Conservation (phyloP, 2,329 filamentous ascomycete species). For the Aspergillus transmontanensis region DNA sequence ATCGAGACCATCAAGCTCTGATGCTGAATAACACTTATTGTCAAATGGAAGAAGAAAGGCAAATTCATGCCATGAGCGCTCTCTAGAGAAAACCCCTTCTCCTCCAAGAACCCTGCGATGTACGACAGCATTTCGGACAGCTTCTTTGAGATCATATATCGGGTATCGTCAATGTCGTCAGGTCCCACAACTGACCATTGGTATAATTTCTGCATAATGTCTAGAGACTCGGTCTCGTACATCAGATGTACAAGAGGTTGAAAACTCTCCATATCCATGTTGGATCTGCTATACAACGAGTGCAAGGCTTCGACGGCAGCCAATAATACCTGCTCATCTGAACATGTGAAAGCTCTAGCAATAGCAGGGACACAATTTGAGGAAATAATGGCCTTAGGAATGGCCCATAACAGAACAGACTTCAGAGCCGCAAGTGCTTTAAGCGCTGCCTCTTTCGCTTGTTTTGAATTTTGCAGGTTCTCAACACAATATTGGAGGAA, state of each 20-base stretch:
- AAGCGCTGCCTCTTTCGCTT: slow-evolving; percentile 70
- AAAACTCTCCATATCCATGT: slow-evolving; percentile 77
- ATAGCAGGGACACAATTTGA: slow-evolving; percentile 71
- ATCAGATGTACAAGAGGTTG: slow-evolving; percentile 75
- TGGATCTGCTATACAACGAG: slow-evolving; percentile 73
- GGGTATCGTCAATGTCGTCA: slow-evolving; percentile 84
- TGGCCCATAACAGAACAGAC: slow-evolving; percentile 83
- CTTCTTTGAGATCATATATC: slow-evolving; percentile 91
- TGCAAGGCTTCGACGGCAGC: slow-evolving; percentile 82
- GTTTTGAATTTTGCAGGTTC: slow-evolving; percentile 65
- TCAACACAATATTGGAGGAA: slow-evolving; percentile 74
- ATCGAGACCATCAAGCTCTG: slow-evolving; percentile 92
- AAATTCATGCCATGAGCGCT: slow-evolving; percentile 62
- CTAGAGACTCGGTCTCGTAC: slow-evolving; percentile 71
- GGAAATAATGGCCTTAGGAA: slow-evolving; percentile 76
- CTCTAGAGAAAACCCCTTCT: slow-evolving; percentile 70
- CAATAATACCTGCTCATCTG: slow-evolving; percentile 73
- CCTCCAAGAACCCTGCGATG: slow-evolving; percentile 80
- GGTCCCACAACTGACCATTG: slow-evolving; percentile 79
- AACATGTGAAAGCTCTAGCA: slow-evolving; percentile 69
- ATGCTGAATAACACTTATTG: slow-evolving; percentile 77
- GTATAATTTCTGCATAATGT: slow-evolving; percentile 72
- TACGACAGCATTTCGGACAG: slow-evolving; percentile 91
- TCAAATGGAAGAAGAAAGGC: slow-evolving; percentile 74
- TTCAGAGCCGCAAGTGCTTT: slow-evolving; percentile 77